These are phyloP conservation scores for Globisporangium iwayamae DNA, from an alignment of 352 stramenopile species.

Conservation along the genomic window DNA sequence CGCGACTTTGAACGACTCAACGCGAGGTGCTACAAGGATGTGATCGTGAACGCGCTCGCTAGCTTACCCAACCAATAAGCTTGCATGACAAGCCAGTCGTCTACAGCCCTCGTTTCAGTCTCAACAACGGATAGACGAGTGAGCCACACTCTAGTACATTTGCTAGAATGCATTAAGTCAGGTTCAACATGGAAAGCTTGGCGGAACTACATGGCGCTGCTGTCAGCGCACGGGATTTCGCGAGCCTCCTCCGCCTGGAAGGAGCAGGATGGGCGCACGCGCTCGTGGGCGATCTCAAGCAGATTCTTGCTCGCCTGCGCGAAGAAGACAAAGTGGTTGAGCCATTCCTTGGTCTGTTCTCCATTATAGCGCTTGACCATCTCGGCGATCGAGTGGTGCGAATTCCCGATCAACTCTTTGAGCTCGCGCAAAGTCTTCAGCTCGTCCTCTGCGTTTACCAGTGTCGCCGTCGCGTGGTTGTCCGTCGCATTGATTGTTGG, in stretches of 20 bases:
- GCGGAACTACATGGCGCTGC: neutral
- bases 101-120: neutral
- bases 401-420: neutral
- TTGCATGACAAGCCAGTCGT: neutral
- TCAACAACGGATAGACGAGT: too few relatives aligned
- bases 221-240: neutral
- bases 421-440: constrained; percentile 7
- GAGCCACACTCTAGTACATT: too few relatives aligned
- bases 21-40: neutral
- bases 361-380: constrained; percentile 11
- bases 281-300: constrained; percentile 1
- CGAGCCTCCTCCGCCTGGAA: neutral
- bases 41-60: neutral
- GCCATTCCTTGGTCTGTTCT: constrained; percentile 8
- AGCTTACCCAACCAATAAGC: neutral
- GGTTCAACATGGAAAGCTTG: neutral
- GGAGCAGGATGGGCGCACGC: neutral
- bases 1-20: constrained; percentile 2
- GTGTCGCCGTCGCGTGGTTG: neutral
- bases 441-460: neutral
- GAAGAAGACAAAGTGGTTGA: constrained; percentile 12
- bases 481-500: neutral
- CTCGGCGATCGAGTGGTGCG: constrained; percentile 1
- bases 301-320: constrained; percentile 20
- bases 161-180: too few relatives aligned